Evolutionary conservation across 2,329 filamentous ascomycete genomes (phyloP).

Genomic region (Zalaria sp.): DNA sequence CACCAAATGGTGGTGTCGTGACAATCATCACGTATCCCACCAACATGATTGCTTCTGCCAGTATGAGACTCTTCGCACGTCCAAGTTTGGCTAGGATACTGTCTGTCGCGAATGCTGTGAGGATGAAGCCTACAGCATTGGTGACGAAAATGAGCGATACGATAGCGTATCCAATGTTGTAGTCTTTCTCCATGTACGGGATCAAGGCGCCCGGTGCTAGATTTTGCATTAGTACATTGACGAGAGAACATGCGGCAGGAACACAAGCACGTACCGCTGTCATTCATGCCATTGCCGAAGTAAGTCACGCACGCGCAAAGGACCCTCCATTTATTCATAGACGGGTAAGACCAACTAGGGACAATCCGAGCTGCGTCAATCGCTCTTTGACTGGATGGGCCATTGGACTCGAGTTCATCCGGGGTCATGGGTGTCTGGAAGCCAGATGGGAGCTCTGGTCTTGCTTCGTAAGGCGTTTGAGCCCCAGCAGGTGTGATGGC

Average conservation of each 20-base stretch:
- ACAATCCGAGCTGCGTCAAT: slow-evolving; percentile 31
- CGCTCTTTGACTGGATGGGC: slow-evolving; percentile 31
- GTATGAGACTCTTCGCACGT: slow-evolving; percentile 47
- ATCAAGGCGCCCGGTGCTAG: slow-evolving; percentile 58
- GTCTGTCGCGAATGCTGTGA: slow-evolving; percentile 57
- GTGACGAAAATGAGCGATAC: slow-evolving; percentile 74
- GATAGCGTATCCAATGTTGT: slow-evolving; percentile 60
- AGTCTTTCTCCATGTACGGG: slow-evolving; percentile 66
- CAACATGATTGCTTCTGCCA: slow-evolving; percentile 43
- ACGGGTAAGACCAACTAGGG: slow-evolving; percentile 41
- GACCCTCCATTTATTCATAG: slow-evolving; percentile 59
- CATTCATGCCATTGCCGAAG: slow-evolving; percentile 58
- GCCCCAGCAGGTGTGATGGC: slow-evolving; percentile 2
- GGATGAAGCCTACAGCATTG: slow-evolving; percentile 63
- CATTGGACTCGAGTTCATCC: slow-evolving; percentile 39
- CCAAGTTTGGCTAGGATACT: slow-evolving; percentile 48
- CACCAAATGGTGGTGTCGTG: slow-evolving; percentile 54
- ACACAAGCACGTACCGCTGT: slow-evolving; percentile 21
- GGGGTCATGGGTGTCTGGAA: slow-evolving; percentile 18
- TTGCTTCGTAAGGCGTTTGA: slow-evolving; percentile 5
- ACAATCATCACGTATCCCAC: slow-evolving; percentile 52
- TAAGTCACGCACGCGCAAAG: slow-evolving; percentile 50
- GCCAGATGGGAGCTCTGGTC: slow-evolving; percentile 5
- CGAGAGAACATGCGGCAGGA: not conserved
- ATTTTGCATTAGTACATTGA: not conserved